These are phyloP conservation scores for Gracilaria gracilis DNA, from an alignment of 23 red algal genomes.

Conservation along the genomic window DNA sequence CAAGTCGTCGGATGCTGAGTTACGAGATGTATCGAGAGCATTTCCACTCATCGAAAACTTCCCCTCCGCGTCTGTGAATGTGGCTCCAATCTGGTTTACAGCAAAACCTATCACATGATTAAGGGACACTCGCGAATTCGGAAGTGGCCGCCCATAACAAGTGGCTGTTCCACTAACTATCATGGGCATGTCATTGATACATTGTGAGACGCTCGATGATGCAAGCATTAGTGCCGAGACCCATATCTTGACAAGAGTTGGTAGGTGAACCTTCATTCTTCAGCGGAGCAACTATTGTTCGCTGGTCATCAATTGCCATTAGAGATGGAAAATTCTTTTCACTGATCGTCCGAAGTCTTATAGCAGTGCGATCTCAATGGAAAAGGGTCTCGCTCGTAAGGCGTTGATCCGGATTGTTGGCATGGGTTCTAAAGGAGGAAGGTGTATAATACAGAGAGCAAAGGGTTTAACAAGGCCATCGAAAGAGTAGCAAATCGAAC, in stretches of 20 bases:
- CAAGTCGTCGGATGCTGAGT: background rate
- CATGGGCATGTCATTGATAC: background rate
- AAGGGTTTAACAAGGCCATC: too few relatives aligned
- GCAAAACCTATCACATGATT: slow-evolving; percentile 10
- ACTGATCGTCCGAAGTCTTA: background rate
- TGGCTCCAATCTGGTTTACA: background rate
- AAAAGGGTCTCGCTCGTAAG: background rate
- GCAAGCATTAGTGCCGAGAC: background rate
- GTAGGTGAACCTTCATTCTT: background rate
- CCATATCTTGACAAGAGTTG: background rate
- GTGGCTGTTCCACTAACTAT: background rate
- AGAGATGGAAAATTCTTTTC: background rate
- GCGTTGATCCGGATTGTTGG: background rate
- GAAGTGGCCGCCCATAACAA: background rate
- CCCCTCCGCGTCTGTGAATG: background rate
- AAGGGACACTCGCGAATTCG: background rate
- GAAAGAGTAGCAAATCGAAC: too few relatives aligned
- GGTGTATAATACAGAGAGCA: too few relatives aligned
- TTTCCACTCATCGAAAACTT: background rate
- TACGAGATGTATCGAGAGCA: slow-evolving; percentile 4
- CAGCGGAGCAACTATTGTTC: background rate
- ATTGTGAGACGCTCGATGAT: background rate
- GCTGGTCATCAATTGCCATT: background rate
- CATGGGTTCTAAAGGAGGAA: background rate
- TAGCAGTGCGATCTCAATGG: background rate